phyloP scores from a whole-genome alignment of 2,329 filamentous ascomycete species.

The Ophidiomyces ophidiicola region DNA sequence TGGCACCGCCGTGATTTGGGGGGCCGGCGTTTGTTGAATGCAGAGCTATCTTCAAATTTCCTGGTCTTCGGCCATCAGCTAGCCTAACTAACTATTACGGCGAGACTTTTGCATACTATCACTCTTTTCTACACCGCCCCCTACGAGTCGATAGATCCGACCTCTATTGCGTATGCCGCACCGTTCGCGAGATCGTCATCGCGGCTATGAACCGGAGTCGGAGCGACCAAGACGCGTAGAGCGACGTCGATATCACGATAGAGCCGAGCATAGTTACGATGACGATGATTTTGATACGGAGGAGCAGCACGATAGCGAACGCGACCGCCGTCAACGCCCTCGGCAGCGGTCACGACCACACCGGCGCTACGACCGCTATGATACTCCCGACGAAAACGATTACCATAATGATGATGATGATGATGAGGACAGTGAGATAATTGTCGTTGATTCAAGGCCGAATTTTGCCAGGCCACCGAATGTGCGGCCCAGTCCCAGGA shows the following conservation, averaged over 20 bases:
- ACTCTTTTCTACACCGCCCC: no score
- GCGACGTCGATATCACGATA: slow-evolving; percentile 10
- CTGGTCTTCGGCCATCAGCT: no score
- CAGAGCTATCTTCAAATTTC: no score
- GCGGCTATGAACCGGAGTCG: slow-evolving; percentile 13
- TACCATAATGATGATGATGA: slow-evolving; percentile 16
- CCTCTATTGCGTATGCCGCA: slow-evolving; percentile 13
- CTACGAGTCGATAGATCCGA: no score
- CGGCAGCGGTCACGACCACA: slow-evolving; percentile 4
- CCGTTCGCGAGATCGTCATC: slow-evolving; percentile 13
- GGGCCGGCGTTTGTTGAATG: no score
- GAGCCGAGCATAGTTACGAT: slow-evolving; percentile 4
- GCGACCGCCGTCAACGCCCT: neutral
- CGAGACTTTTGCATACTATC: no score
- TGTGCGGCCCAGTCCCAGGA: slow-evolving; percentile 16
- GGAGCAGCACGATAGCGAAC: neutral
- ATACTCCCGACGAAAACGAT: slow-evolving; percentile 3
- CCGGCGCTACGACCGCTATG: slow-evolving; percentile 7
- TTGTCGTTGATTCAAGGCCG: slow-evolving; percentile 22
- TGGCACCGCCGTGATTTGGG: no score
- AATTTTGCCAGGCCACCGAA: slow-evolving; percentile 22
- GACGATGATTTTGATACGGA: slow-evolving; percentile 5
- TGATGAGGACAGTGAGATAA: slow-evolving; percentile 15
- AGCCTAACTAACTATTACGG: no score
- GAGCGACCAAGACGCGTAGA: slow-evolving; percentile 2